Conservation (phyloP, 2,329 filamentous ascomycete genomes). For the Alternaria longipes region DNA sequence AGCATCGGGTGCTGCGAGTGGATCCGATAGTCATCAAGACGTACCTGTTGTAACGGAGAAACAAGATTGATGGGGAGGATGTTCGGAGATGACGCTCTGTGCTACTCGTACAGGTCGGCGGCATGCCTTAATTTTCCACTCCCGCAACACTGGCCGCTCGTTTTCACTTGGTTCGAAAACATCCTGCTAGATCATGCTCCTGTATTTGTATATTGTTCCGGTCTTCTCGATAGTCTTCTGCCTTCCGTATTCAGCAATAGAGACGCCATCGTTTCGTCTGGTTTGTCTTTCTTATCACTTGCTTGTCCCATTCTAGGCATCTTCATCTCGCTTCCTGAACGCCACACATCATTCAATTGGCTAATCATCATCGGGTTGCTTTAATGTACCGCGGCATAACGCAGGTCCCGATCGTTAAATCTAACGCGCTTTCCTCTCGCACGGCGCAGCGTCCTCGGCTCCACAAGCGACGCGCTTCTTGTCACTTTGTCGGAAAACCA, state of each 20-base stretch:
- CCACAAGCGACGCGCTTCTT: not conserved
- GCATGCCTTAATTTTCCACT: not conserved
- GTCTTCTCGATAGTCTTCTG: not conserved
- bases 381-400: not conserved
- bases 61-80: slow-evolving; percentile 24
- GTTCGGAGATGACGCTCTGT: slow-evolving; percentile 15
- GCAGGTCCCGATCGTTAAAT: not conserved
- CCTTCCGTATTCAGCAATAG: not conserved
- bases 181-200: not conserved
- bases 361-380: not conserved
- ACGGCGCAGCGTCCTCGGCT: not conserved
- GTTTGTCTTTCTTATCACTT: not conserved
- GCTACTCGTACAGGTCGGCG: not conserved
- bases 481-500: not conserved
- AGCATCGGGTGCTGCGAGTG: slow-evolving; percentile 19
- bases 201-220: not conserved
- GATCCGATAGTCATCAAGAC: slow-evolving; percentile 32
- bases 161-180: not conserved
- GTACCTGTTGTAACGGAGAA: slow-evolving; percentile 30
- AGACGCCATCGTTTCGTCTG: not conserved
- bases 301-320: not conserved
- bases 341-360: not conserved
- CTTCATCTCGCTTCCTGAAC: not conserved
- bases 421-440: not conserved
- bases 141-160: not conserved